Evolutionary conservation across 495 filamentous ascomycete genomes (phyloP).

Genomic region (Penicillium cataractarum): DNA sequence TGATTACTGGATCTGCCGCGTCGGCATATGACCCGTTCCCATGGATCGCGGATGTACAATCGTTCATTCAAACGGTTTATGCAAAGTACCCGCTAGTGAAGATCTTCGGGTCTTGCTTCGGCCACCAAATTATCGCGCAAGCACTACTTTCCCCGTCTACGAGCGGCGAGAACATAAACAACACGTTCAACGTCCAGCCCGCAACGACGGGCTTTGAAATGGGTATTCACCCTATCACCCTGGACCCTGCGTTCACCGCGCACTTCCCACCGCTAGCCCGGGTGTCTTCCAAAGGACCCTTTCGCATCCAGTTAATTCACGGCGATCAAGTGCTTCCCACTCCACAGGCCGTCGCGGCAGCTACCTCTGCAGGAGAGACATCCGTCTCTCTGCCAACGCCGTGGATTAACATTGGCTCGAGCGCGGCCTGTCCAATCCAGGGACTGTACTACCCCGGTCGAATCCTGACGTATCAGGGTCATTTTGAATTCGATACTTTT

Average conservation of each 20-base stretch:
- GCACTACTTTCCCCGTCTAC: slow-evolving; percentile 32
- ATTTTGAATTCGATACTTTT: slow-evolving; percentile 49
- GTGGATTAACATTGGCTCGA: slow-evolving; percentile 43
- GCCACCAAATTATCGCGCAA: slow-evolving; percentile 51
- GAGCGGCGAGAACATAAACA: background rate
- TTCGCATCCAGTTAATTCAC: slow-evolving; percentile 40
- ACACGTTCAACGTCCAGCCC: slow-evolving; percentile 28
- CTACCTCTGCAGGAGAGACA: slow-evolving; percentile 3
- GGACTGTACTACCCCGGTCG: slow-evolving; percentile 42
- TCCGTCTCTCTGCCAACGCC: slow-evolving; percentile 21
- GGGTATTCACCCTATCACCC: slow-evolving; percentile 40
- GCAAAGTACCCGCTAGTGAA: slow-evolving; percentile 43
- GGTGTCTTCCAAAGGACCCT: slow-evolving; percentile 15
- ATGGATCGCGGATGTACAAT: slow-evolving; percentile 39
- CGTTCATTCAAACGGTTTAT: slow-evolving; percentile 41
- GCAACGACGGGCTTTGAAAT: slow-evolving; percentile 41
- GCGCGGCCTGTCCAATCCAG: slow-evolving; percentile 40
- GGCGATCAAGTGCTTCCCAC: slow-evolving; percentile 38
- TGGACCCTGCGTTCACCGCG: slow-evolving; percentile 33
- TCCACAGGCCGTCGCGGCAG: slow-evolving; percentile 10
- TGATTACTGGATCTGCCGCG: slow-evolving; percentile 44
- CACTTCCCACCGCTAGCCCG: slow-evolving; percentile 30
- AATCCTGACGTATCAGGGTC: slow-evolving; percentile 46
- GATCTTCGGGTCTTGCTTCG: slow-evolving; percentile 55
- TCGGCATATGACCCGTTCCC: slow-evolving; percentile 41